Evolutionary conservation across 2,329 filamentous ascomycete genomes (phyloP), one percentile per base, ranked within the genome.

Genomic region (Aspergillus sp.): DNA sequence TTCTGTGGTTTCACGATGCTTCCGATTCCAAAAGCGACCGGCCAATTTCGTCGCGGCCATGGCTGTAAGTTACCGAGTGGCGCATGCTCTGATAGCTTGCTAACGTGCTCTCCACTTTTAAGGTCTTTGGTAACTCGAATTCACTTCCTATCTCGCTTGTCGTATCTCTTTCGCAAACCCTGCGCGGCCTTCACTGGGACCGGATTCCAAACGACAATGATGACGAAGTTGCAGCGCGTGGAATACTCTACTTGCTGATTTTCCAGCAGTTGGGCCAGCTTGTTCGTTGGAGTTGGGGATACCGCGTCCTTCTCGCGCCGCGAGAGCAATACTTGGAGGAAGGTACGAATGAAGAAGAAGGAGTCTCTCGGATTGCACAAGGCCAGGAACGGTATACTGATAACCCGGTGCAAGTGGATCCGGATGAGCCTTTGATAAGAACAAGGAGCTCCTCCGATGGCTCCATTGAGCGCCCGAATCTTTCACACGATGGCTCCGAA

Each of bases 261-360:
- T 99, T 99, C 80, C 95, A 99, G 79, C 95, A 99, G 76, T 86
- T 99, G 3, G 95, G 95, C 23, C 95, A 99, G 78, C 82, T 98
- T 28, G 89, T 99, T 22, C 87, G 95, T 62, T 99, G 95, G 95
- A 97, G 92, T 65, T 99, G 95, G 95, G 95, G 95, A 11, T 98
- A 97, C 77, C 93, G 97, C 71, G 89, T 98, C 43, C 83, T 99
- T 19, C 83, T 99, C n/a, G 93, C 93, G 19, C 92, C 94, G 19
- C 90, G 92, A 67, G 87, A 89, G 19, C 77, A 81, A 23, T 81
- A 81, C 62, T 70, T 80, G 51, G 80, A 80, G 66, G 77, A 78
- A 52, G 70, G 70, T 3, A 77, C 80, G 41, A 71, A 77, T 41
- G 34, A 41, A 45, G 77, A 74, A 23, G 74, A 74, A 23, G 69